Conservation (phyloP, 345 rosid genomes). For the Hibiscus syriacus region DNA sequence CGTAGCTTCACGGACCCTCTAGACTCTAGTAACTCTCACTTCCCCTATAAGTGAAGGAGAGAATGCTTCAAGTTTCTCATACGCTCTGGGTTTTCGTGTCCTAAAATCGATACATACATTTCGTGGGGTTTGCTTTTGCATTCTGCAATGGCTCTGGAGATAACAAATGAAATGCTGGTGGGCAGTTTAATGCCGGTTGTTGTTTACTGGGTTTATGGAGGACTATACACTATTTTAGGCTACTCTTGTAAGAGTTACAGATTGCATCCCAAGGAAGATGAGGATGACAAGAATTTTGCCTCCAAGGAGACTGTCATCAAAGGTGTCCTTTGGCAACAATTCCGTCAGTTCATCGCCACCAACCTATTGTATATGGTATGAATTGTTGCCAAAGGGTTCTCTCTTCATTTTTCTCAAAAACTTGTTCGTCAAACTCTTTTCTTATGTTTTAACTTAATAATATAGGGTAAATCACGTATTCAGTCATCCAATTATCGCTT, state of each 20-base stretch:
- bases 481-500: too few species aligned
- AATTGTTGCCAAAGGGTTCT: too few species aligned
- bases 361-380: slow-evolving; percentile 61
- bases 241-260: slow-evolving; percentile 47
- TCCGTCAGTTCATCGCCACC: slow-evolving; percentile 71
- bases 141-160: not conserved
- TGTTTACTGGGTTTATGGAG: slow-evolving; percentile 82
- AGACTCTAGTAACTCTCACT: too few species aligned
- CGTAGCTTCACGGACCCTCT: not conserved
- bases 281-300: slow-evolving; percentile 73
- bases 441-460: too few species aligned
- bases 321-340: slow-evolving; percentile 83
- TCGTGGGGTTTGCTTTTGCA: too few species aligned
- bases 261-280: slow-evolving; percentile 71
- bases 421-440: too few species aligned
- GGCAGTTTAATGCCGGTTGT: slow-evolving; percentile 70
- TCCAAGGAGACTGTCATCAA: slow-evolving; percentile 59
- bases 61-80: not conserved
- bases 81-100: not conserved
- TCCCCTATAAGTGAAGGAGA: not conserved
- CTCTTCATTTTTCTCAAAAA: too few species aligned
- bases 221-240: slow-evolving; percentile 50
- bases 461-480: too few species aligned
- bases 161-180: slow-evolving; percentile 56
- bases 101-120: not conserved